phyloP scores from a whole-genome alignment of 805 yeast species.

The Sugiyamaella americana region DNA sequence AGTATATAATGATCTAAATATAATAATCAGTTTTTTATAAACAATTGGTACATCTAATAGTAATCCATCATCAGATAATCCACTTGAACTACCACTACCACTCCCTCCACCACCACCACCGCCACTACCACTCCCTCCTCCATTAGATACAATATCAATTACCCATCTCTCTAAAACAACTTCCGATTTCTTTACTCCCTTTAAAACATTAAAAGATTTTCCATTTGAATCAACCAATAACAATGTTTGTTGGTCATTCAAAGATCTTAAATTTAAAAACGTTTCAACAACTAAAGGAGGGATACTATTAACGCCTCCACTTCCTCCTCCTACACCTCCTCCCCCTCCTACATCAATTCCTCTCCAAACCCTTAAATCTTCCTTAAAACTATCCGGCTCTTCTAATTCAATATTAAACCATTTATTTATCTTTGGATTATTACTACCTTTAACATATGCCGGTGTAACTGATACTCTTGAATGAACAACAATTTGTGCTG shows the following conservation, averaged over 20 bases:
- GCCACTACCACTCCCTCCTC: neutral
- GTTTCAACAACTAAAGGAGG: slow-evolving; percentile 88
- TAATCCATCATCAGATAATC: slow-evolving; percentile 2
- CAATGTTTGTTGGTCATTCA: slow-evolving; percentile 52
- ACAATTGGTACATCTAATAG: slow-evolving; percentile 53
- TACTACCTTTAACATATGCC: neutral
- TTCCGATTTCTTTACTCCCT: slow-evolving; percentile 63
- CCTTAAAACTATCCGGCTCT: slow-evolving; percentile 38
- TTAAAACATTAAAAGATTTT: slow-evolving; percentile 45
- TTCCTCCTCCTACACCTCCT: slow-evolving; percentile 5
- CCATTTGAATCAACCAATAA: slow-evolving; percentile 51
- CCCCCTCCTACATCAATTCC: slow-evolving; percentile 23
- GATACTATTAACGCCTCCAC: slow-evolving; percentile 26
- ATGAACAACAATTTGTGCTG: neutral
- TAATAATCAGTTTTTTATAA: slow-evolving; percentile 66
- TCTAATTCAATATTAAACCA: slow-evolving; percentile 37
- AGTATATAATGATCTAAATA: slow-evolving; percentile 70
- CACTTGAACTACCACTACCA: neutral
- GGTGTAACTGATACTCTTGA: neutral
- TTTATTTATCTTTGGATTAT: slow-evolving; percentile 20
- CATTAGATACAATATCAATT: slow-evolving; percentile 41
- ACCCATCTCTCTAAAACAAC: slow-evolving; percentile 95
- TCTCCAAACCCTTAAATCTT: slow-evolving; percentile 63
- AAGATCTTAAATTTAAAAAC: slow-evolving; percentile 57
- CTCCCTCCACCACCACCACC: neutral